A percentile compares a stretch with the other conserved stretches of the same genome.
phyloP scores from a whole-genome alignment of 2,329 filamentous ascomycete genomes.

The Neofusicoccum sp. region DNA sequence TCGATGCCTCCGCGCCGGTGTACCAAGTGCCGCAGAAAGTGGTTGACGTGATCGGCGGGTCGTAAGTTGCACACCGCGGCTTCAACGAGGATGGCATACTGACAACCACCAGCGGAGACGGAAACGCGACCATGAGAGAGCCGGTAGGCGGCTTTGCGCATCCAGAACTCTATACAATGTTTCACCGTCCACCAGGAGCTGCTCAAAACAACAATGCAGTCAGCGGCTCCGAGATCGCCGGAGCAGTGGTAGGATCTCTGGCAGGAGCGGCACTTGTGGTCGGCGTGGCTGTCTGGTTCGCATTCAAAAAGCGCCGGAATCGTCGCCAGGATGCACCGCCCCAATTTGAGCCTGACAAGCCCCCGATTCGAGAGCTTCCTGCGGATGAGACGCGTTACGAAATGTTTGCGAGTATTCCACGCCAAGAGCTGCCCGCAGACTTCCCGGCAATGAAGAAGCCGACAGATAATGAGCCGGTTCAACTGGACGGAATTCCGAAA shows the following conservation, averaged over 20 bases:
- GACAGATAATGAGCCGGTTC: too few relatives aligned
- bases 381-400: too few relatives aligned
- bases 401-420: too few relatives aligned
- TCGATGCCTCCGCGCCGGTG: not conserved
- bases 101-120: not conserved
- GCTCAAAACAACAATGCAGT: not conserved
- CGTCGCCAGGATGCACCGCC: too few relatives aligned
- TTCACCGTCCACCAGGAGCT: not conserved
- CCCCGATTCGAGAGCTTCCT: too few relatives aligned
- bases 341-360: too few relatives aligned
- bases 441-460: too few relatives aligned
- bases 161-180: conserved; percentile 17
- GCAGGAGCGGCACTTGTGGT: conserved; percentile 4
- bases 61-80: not conserved
- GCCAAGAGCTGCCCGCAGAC: too few relatives aligned
- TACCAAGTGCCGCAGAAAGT: conserved; percentile 4
- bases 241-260: conserved; percentile 5
- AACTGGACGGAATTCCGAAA: too few relatives aligned
- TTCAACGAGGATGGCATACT: not conserved
- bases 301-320: not conserved
- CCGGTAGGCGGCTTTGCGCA: conserved; percentile 16
- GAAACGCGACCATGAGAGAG: conserved; percentile 16
- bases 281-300: not conserved
- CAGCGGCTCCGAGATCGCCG: conserved; percentile 10
- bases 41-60: conserved; percentile 17